phyloP scores from a whole-genome alignment of 345 rosid genomes.

The Physaria fendleri region DNA sequence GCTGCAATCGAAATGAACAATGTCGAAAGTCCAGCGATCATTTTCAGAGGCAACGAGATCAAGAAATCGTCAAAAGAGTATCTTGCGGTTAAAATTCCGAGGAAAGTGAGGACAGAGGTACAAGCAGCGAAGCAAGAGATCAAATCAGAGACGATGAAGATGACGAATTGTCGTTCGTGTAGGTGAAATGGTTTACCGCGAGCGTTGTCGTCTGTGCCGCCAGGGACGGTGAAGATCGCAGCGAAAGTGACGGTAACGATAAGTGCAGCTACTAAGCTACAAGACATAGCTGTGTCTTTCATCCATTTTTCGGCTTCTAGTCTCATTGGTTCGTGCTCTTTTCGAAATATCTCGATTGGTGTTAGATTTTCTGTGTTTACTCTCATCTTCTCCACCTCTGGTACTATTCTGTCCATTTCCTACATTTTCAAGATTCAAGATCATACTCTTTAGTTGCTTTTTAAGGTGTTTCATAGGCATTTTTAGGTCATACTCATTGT shows the following conservation, averaged over 20 bases:
- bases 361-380: conserved; percentile 23
- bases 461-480: no score
- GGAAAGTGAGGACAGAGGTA: conserved; percentile 26
- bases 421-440: not conserved
- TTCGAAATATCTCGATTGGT: conserved; percentile 25
- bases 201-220: not conserved
- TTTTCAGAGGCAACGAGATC: conserved; percentile 21
- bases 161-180: not conserved
- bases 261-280: conserved; percentile 30
- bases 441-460: no score
- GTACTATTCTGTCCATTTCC: conserved; percentile 30
- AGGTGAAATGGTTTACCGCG: conserved; percentile 15
- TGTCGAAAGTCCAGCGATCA: conserved; percentile 30
- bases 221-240: conserved; percentile 32
- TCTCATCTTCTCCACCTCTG: conserved; percentile 14
- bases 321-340: conserved; percentile 14
- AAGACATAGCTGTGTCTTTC: conserved; percentile 32
- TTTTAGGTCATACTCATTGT: no score
- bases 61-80: conserved; percentile 32
- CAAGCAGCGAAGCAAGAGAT: conserved; percentile 30
- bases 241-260: conserved; percentile 33
- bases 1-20: conserved; percentile 30
- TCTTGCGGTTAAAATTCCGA: conserved; percentile 30
- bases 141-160: conserved; percentile 28
- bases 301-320: conserved; percentile 33